Evolutionary conservation across 768 basidiomycete genomes (phyloP).

Genomic region (Dioszegia aurantiaca): DNA sequence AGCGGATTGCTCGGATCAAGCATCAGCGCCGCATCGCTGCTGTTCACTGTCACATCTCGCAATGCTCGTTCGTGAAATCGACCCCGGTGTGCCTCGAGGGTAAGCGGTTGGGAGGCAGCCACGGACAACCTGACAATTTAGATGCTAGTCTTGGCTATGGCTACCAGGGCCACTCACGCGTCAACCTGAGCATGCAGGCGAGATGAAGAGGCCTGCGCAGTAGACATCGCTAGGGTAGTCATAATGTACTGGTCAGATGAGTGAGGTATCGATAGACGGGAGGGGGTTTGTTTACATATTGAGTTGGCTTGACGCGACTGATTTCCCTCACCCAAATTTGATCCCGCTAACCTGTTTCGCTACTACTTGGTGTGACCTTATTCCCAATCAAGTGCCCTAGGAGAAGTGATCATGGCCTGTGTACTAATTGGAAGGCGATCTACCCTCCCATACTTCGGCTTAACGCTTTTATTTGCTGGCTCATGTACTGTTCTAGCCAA

Average conservation of each 20-base stretch:
- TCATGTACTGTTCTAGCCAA: too few relatives aligned
- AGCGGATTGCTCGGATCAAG: conserved; percentile 42
- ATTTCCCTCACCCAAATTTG: conserved; percentile 1
- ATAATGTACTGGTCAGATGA: neutral
- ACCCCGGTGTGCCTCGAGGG: conserved; percentile 32
- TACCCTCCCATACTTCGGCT: too few relatives aligned
- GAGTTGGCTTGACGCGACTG: conserved; percentile 13
- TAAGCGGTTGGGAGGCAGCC: conserved; percentile 17
- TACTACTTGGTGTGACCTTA: too few relatives aligned
- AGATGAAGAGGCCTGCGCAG: conserved; percentile 5
- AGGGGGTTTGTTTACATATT: conserved; percentile 8
- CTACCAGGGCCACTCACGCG: conserved; percentile 8
- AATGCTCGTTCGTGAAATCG: conserved; percentile 38
- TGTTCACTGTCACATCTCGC: conserved; percentile 32
- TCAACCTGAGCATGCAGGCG: conserved; percentile 12
- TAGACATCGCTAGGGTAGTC: conserved; percentile 1
- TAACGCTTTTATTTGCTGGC: too few relatives aligned
- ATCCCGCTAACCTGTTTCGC: too few relatives aligned
- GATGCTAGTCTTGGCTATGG: too few relatives aligned
- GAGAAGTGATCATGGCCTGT: too few relatives aligned
- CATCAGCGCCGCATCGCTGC: conserved; percentile 35
- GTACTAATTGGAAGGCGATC: too few relatives aligned
- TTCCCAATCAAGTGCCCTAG: too few relatives aligned
- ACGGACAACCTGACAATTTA: conserved; percentile 13
- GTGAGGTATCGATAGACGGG: too few relatives aligned